Evolutionary conservation across 768 basidiomycete species (phyloP), one percentile per base, ranked within the genome.

Genomic region (Pulveroboletus sp.): DNA sequence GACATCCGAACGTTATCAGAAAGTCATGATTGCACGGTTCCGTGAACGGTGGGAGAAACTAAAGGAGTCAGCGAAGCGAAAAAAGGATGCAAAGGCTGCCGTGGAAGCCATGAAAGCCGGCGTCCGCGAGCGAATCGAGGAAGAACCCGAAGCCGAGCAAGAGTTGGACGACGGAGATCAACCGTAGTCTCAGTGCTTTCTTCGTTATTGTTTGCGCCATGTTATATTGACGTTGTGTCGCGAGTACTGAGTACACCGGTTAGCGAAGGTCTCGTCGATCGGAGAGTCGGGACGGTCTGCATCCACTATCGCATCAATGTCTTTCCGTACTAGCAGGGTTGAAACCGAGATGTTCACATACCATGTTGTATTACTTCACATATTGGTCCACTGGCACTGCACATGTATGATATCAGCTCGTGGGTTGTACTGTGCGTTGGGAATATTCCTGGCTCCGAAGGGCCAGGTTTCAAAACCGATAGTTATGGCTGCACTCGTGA

Each of bases 31-130:
- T 55, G 73, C 76, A 19, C 85, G 86, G 59, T 92, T 88, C 68
- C 80, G 86, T 23, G 90, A 92, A 68, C 77, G 88, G 34, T 93
- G 90, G 90, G 87, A 89, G 63, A 91, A 89, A 65, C 72, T 93
- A 49, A 93, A 93, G 64, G 91, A 93, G 61, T 86, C 86, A 23
- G 86, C 89, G 8, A 89, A 84, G 67, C 81, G 86, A 52, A 91
- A 92, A 71, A 88, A 90, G 64, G 86, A 88, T 60, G 83, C 83
- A 43, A 79, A 77, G 58, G 75, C 71, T 13, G 78, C 77, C 9
- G 75, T 76, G 16, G 77, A 75, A 19, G 72, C 70, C 16, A 61
- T 74, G 58, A 68, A 70, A 32, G 57, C 72, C 20, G 67, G 71
- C 26, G 74, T 83, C 35, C 75, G 80, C 53, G 85, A 89, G 49